These are phyloP conservation scores for Aphanomyces euteiches DNA, from an alignment of 352 stramenopile genomes.

Conservation along the genomic window DNA sequence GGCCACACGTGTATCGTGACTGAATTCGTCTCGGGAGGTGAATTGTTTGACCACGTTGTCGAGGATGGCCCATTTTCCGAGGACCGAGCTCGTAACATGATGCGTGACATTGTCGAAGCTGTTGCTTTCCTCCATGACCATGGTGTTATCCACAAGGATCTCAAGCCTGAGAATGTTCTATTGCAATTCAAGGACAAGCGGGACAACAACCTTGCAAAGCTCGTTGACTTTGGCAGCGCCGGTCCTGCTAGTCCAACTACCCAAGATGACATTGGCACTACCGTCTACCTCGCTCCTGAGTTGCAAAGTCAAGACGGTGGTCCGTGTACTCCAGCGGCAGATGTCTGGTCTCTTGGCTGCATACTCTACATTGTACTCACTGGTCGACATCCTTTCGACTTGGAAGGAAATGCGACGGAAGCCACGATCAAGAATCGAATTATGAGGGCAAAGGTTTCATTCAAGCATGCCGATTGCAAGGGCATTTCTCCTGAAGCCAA, in stretches of 20 bases:
- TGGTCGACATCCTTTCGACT: slow-evolving; percentile 89
- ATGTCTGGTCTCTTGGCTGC: slow-evolving; percentile 86
- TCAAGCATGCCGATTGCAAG: slow-evolving; percentile 49
- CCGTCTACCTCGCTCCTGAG: slow-evolving; percentile 66
- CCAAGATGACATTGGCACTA: slow-evolving; percentile 69
- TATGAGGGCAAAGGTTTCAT: slow-evolving; percentile 46
- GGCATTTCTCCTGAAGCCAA: slow-evolving; percentile 85
- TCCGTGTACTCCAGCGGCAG: slow-evolving; percentile 52
- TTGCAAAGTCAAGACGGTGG: slow-evolving; percentile 42
- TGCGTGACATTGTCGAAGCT: slow-evolving; percentile 56
- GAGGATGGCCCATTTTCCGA: slow-evolving; percentile 57
- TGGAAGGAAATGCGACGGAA: slow-evolving; percentile 81
- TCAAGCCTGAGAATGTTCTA: slow-evolving; percentile 83
- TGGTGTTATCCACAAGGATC: slow-evolving; percentile 73
- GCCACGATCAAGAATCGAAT: slow-evolving; percentile 82
- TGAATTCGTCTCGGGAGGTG: slow-evolving; percentile 79
- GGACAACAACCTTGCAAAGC: slow-evolving; percentile 49
- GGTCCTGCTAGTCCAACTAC: slow-evolving; percentile 42
- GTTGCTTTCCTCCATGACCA: slow-evolving; percentile 65
- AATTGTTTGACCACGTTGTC: slow-evolving; percentile 89
- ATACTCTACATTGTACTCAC: slow-evolving; percentile 94
- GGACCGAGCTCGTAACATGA: slow-evolving; percentile 43
- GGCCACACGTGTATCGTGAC: slow-evolving; percentile 83
- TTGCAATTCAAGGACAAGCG: slow-evolving; percentile 40
- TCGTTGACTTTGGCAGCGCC: slow-evolving; percentile 77